A percentile compares a stretch with the other conserved stretches of the same genome.
phyloP scores from a whole-genome alignment of 495 filamentous ascomycete species.

The Daldinia decipiens region DNA sequence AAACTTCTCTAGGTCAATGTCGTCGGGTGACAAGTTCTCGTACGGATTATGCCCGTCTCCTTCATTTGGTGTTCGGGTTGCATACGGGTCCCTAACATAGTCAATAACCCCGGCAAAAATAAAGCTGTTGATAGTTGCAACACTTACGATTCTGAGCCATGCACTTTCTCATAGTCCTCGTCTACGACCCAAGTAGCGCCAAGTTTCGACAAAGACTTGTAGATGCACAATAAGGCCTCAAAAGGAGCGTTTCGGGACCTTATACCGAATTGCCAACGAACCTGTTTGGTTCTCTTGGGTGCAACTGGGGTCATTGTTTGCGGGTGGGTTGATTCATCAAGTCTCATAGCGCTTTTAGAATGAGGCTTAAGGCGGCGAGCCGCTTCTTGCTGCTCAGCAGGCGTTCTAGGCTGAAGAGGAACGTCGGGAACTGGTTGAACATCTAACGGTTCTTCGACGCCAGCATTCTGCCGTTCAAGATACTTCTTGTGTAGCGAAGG shows the following conservation, averaged over 20 bases:
- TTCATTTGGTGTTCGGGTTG: slow-evolving; percentile 23
- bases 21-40: slow-evolving; percentile 37
- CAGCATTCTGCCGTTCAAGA: slow-evolving; percentile 76
- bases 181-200: slow-evolving; percentile 83
- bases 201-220: slow-evolving; percentile 86
- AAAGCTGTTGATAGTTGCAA: neutral
- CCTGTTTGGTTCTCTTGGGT: slow-evolving; percentile 73
- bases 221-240: slow-evolving; percentile 93
- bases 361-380: slow-evolving; percentile 83
- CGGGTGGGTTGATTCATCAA: slow-evolving; percentile 72
- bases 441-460: slow-evolving; percentile 51
- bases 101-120: slow-evolving; percentile 23
- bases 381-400: slow-evolving; percentile 79
- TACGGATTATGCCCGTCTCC: slow-evolving; percentile 40
- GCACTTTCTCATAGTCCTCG: slow-evolving; percentile 61
- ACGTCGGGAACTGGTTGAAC: slow-evolving; percentile 59
- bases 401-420: slow-evolving; percentile 64
- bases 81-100: slow-evolving; percentile 44
- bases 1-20: slow-evolving; percentile 45
- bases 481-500: slow-evolving; percentile 89
- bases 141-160: slow-evolving; percentile 44
- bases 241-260: slow-evolving; percentile 90
- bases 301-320: slow-evolving; percentile 69
- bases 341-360: slow-evolving; percentile 66
- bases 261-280: slow-evolving; percentile 98